Percentiles rank a stretch among this genome's conserved stretches.
These are phyloP conservation scores for Trichoderma gamsii DNA, from an alignment of 495 filamentous ascomycete genomes.

Conservation along the genomic window DNA sequence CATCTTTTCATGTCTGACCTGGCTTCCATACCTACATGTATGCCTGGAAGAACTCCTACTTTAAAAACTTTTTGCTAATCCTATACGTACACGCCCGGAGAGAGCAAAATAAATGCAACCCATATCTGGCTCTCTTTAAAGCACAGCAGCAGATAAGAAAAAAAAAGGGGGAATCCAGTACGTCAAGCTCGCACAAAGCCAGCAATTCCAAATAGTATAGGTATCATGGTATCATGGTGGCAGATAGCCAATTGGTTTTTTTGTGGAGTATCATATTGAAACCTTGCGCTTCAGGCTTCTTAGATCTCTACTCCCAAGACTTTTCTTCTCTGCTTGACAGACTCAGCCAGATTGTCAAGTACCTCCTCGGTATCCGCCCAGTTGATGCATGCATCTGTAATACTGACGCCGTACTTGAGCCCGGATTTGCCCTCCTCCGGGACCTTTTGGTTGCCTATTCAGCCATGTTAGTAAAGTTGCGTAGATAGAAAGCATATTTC, in stretches of 20 bases:
- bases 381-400: conserved; percentile 95
- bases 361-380: conserved; percentile 89
- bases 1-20: not conserved
- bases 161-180: not conserved
- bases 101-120: not conserved
- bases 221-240: not conserved
- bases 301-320: conserved; percentile 26
- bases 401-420: conserved; percentile 91
- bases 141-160: not conserved
- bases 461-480: conserved; percentile 19
- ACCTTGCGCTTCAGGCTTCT: not conserved
- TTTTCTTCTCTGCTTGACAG: conserved; percentile 65
- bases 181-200: not conserved
- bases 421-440: conserved; percentile 79
- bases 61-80: not conserved
- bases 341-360: conserved; percentile 71
- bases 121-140: not conserved
- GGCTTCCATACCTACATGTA: not conserved
- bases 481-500: not conserved
- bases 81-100: not conserved
- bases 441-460: conserved; percentile 80
- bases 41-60: not conserved
- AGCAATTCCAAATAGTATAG: not conserved
- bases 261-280: not conserved
- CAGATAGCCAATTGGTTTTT: not conserved